Base-by-base conservation (phyloP, 345 rosid genomes). In the Schrenkiella parvula region DNA sequence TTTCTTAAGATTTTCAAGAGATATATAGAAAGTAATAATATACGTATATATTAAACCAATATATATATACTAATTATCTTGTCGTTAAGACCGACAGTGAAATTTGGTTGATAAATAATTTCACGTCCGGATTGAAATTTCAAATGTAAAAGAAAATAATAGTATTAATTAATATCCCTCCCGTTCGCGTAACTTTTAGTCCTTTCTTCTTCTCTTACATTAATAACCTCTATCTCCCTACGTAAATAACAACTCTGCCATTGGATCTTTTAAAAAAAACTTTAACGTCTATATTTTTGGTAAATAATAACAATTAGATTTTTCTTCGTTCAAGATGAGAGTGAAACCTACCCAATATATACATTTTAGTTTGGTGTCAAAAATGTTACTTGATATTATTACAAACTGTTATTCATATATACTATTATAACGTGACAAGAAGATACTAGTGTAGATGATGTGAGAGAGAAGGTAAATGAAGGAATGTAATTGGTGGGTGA, bases 81-180 rank as follows among this genome's bases (percentile, higher is more conserved):
- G 68, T 84, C 72, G 77, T 79, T 78, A 81, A 81, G 73, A 80
- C 87, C 87, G 72, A 83, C 80, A 80, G 78, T 84, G 56, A 73
- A 82, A 48, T 81, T 72, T 74, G 82, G 87, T 87, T 87, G 68
- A 87, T 81, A 71, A 26, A 73, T 62, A 73, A 25, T 75, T 89
- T 87, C 78, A 80, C 82, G 88, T 89, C 92, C 92, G 96, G 79
- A 78, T 57, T 74, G 67, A 65, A 65, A 64, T 23, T 73, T 86
- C 78, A 70, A 84, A 81, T 51, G 70, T 41, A 18, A 29, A 11
- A 46, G 1, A 32, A 15, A 65, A 13, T 0, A 43, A n/a, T n/a
- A n/a, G n/a, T n/a, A n/a, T n/a, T n/a, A n/a, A n/a, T 4, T 31
- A 21, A 66, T 38, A 52, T 59, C 50, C 14, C 25, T 59, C 50